phyloP scores from a whole-genome alignment of 1,139 yeast genomes.

The Pichia sp. region DNA sequence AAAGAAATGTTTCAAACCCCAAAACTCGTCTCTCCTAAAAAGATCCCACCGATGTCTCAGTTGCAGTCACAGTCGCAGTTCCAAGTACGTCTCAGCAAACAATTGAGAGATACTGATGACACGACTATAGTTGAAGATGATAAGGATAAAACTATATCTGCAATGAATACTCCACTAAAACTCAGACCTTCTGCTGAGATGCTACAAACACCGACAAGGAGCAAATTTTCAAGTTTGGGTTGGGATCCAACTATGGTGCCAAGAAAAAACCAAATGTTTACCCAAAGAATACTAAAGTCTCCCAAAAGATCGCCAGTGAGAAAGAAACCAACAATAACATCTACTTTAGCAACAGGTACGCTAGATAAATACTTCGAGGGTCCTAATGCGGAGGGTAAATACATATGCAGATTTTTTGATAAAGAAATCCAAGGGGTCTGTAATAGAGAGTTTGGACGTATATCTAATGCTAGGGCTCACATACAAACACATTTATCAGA shows the following conservation, averaged over 20 bases:
- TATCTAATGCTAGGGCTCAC: conserved; percentile 94
- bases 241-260: conserved; percentile 17
- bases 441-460: conserved; percentile 77
- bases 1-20: conserved; percentile 18
- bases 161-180: conserved; percentile 27
- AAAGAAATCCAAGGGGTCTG: conserved; percentile 39
- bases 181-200: conserved; percentile 18
- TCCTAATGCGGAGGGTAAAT: conserved; percentile 60
- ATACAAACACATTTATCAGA: conserved; percentile 96
- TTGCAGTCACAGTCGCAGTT: conserved; percentile 12
- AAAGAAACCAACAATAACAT: conserved; percentile 51
- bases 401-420: conserved; percentile 68
- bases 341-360: conserved; percentile 85
- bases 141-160: conserved; percentile 19
- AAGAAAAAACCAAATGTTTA: conserved; percentile 36
- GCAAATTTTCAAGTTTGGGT: conserved; percentile 31
- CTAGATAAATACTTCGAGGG: conserved; percentile 81
- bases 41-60: conserved; percentile 4
- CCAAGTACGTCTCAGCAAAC: conserved; percentile 1
- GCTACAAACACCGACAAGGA: conserved; percentile 36
- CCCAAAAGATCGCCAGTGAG: conserved; percentile 35
- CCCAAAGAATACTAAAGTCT: conserved; percentile 29
- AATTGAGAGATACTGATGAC: conserved; percentile 8
- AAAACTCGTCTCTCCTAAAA: conserved; percentile 12
- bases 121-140: conserved; percentile 16